These are phyloP conservation scores for Coccomyxa subellipsoidea DNA, from an alignment of 163 green algal species.

Conservation along the genomic window DNA sequence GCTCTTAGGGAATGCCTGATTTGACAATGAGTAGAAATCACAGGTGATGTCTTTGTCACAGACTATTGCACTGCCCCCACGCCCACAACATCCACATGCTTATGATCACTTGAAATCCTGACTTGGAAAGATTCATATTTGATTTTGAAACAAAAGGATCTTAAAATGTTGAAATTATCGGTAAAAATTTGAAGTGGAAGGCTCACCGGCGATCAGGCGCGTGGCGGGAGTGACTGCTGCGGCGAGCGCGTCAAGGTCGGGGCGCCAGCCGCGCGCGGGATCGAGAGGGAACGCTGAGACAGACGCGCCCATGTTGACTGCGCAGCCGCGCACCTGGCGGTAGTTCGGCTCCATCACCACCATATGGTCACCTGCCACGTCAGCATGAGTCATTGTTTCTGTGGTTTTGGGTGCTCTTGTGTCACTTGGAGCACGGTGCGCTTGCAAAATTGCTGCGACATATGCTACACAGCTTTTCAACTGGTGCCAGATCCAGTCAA, in stretches of 20 bases:
- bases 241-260: neutral
- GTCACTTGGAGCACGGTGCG: neutral
- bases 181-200: neutral
- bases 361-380: neutral
- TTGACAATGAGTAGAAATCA: no score
- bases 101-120: neutral
- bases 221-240: neutral
- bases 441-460: neutral
- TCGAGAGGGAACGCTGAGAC: neutral
- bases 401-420: neutral
- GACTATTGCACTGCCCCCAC: neutral
- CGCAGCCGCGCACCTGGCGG: conserved; percentile 16
- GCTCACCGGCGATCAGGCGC: neutral
- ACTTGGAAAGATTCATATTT: no score
- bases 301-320: neutral
- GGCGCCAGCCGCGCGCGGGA: neutral
- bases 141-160: no score
- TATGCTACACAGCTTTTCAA: neutral
- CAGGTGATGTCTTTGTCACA: no score
- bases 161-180: no score
- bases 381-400: neutral
- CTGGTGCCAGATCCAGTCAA: neutral
- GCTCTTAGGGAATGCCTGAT: no score
- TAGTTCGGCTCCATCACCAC: conserved; percentile 17
- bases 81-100: neutral